phyloP scores from a whole-genome alignment of 1,139 yeast genomes.

The Casaregolazyma lundiana region DNA sequence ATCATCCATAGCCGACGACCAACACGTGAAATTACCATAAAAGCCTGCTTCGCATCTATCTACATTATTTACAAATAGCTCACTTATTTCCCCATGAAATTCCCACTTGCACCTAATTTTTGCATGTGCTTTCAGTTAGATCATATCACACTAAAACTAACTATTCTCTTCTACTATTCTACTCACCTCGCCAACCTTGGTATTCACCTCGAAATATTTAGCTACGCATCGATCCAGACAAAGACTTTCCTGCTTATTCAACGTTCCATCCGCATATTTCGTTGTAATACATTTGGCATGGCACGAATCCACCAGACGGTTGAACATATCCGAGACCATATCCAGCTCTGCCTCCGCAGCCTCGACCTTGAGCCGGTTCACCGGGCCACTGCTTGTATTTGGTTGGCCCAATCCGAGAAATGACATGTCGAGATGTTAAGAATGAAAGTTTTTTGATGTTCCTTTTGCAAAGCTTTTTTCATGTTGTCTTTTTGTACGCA shows the following conservation, averaged over 20 bases:
- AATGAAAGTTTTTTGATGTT: no score
- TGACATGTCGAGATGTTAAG: conserved; percentile 42
- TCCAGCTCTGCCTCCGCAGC: conserved; percentile 92
- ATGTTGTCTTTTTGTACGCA: no score
- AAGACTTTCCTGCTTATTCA: conserved; percentile 77
- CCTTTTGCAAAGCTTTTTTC: no score
- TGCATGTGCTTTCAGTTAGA: conserved; percentile 30
- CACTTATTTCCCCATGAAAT: conserved; percentile 24
- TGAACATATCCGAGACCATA: conserved; percentile 97
- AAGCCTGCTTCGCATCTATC: no score
- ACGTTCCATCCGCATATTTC: conserved; percentile 69
- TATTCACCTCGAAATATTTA: conserved; percentile 93
- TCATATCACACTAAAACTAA: background rate
- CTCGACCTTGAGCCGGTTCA: conserved; percentile 39
- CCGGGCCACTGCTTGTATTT: conserved; percentile 32
- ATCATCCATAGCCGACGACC: no score
- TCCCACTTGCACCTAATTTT: conserved; percentile 29
- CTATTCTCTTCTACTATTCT: background rate
- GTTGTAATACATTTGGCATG: conserved; percentile 76
- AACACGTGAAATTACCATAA: no score
- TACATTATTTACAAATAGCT: conserved; percentile 1
- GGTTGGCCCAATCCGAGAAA: conserved; percentile 82
- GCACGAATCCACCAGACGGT: conserved; percentile 77
- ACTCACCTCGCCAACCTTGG: conserved; percentile 78
- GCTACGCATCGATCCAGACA: conserved; percentile 98